phyloP scores from a whole-genome alignment of 2,329 filamentous ascomycete species.

The Xylariaceae sp. region DNA sequence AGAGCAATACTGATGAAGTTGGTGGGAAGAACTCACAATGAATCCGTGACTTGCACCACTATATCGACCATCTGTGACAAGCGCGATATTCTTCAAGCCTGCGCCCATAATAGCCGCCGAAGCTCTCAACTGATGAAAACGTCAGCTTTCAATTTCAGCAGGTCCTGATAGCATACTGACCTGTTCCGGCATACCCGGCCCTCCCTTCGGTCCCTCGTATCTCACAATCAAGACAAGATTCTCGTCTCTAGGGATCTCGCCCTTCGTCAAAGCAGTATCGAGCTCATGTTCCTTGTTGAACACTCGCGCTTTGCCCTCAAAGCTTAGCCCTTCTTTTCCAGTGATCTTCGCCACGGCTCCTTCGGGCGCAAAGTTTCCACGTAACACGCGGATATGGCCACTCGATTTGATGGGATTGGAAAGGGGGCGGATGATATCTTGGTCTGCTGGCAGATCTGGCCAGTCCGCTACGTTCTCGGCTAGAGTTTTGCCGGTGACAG shows the following conservation, averaged over 20 bases:
- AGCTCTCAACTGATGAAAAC: slow-evolving; percentile 55
- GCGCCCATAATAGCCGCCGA: slow-evolving; percentile 91
- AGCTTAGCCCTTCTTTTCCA: slow-evolving; percentile 83
- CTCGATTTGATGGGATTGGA: slow-evolving; percentile 70
- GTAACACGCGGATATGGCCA: slow-evolving; percentile 84
- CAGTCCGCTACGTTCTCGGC: slow-evolving; percentile 67
- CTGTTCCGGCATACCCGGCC: slow-evolving; percentile 95
- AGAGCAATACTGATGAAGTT: background rate
- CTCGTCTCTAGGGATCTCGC: slow-evolving; percentile 65
- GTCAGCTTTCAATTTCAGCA: no score
- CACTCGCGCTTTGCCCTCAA: slow-evolving; percentile 75
- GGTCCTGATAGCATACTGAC: slow-evolving; percentile 17
- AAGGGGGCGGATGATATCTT: slow-evolving; percentile 78
- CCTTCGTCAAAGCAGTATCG: slow-evolving; percentile 65
- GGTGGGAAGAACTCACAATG: slow-evolving; percentile 18
- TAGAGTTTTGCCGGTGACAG: slow-evolving; percentile 71
- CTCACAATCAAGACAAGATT: slow-evolving; percentile 87
- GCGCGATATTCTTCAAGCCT: slow-evolving; percentile 77
- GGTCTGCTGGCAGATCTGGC: slow-evolving; percentile 57
- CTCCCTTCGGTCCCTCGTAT: slow-evolving; percentile 90
- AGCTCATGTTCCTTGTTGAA: slow-evolving; percentile 84
- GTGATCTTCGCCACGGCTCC: slow-evolving; percentile 96
- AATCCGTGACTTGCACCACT: slow-evolving; percentile 71
- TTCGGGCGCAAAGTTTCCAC: slow-evolving; percentile 81
- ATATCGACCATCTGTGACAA: slow-evolving; percentile 91